A percentile compares a stretch with the other conserved stretches of the same genome.
phyloP scores from a whole-genome alignment of 2,329 filamentous ascomycete species.

The Lecanicillium sp. region DNA sequence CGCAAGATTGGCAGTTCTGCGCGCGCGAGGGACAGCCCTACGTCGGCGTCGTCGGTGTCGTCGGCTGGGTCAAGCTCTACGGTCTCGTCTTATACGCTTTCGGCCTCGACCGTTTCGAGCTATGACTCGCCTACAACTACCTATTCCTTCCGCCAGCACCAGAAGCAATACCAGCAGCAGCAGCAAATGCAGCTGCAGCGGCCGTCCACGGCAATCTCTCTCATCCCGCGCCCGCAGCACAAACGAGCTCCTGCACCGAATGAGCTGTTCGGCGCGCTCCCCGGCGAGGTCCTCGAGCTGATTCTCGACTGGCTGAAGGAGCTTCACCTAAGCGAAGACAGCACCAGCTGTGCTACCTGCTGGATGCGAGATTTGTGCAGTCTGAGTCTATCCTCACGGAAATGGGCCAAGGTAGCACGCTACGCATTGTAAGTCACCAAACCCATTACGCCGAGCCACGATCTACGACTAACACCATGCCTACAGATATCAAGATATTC shows the following conservation, averaged over 20 bases:
- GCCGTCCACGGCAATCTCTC: neutral
- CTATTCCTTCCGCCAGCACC: constrained; percentile 1
- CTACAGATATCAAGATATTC: constrained; percentile 48
- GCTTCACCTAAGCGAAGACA: constrained; percentile 39
- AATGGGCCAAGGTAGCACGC: constrained; percentile 43
- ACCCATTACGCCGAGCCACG: neutral
- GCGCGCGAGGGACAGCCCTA: constrained; percentile 11
- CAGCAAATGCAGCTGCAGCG: constrained; percentile 7
- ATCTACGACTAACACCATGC: neutral
- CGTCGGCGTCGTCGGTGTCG: too few species aligned
- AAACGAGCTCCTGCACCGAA: constrained; percentile 27
- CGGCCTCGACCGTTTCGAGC: too few species aligned
- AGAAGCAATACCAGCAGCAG: constrained; percentile 8
- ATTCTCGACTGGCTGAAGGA: constrained; percentile 47
- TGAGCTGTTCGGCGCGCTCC: constrained; percentile 47
- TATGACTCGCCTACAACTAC: too few species aligned
- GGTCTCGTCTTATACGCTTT: too few species aligned
- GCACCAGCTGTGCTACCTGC: constrained; percentile 53
- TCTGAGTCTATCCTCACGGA: constrained; percentile 41
- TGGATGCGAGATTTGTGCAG: constrained; percentile 55
- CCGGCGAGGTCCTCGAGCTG: constrained; percentile 50
- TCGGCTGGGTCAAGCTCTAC: constrained; percentile 7
- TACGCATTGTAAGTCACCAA: constrained; percentile 37
- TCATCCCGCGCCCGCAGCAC: constrained; percentile 15
- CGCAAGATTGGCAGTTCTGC: constrained; percentile 24